A percentile compares a stretch with the other conserved stretches of the same genome.
Evolutionary conservation across 345 rosid species (phyloP).

Genomic region (Melaleuca quinquenervia): DNA sequence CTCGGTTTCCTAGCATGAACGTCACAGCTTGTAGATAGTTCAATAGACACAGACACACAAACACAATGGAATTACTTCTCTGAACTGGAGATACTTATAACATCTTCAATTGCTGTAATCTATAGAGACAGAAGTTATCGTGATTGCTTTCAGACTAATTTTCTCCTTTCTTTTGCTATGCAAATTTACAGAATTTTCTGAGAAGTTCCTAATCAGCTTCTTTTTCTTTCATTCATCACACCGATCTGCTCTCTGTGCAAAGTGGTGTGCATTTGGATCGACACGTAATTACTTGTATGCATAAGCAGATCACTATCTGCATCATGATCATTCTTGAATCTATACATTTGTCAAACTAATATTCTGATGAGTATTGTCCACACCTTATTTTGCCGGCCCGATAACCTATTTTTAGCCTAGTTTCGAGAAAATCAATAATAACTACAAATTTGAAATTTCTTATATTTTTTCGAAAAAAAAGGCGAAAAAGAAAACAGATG

Average conservation of each 20-base stretch:
- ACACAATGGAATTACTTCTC: background rate
- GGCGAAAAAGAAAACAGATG: too few relatives aligned
- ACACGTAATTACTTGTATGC: background rate
- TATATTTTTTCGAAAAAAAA: too few relatives aligned
- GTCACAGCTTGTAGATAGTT: slow-evolving; percentile 26
- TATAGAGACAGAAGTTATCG: background rate
- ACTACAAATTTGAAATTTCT: too few relatives aligned
- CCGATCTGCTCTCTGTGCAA: background rate
- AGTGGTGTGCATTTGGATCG: background rate
- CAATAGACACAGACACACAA: background rate
- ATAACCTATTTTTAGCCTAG: too few relatives aligned
- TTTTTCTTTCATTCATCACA: background rate
- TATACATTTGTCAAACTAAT: background rate
- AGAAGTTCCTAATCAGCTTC: background rate
- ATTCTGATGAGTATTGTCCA: too few relatives aligned
- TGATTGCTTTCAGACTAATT: background rate
- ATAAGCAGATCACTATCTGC: background rate
- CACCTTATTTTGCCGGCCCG: too few relatives aligned
- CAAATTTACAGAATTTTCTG: background rate
- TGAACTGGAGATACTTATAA: background rate
- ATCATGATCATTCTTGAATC: background rate
- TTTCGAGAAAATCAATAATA: too few relatives aligned
- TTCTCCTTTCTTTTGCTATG: background rate
- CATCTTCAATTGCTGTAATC: background rate
- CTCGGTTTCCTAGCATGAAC: slow-evolving; percentile 10